Evolutionary conservation across 2,329 filamentous ascomycete species (phyloP).

Genomic region (Trichoderma breve): DNA sequence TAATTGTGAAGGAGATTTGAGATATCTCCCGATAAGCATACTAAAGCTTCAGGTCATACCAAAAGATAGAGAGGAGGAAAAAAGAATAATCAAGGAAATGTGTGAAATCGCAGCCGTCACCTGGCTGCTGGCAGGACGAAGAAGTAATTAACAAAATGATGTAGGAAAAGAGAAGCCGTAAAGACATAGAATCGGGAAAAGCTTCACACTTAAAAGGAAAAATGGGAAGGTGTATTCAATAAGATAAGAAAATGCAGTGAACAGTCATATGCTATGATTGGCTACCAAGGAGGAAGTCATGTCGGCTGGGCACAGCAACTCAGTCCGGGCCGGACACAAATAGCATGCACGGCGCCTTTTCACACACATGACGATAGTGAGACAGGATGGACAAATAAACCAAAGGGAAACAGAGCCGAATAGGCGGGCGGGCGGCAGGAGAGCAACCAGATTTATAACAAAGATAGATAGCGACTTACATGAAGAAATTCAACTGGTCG

Average conservation of each 20-base stretch:
- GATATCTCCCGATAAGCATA: not conserved
- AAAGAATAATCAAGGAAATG: not conserved
- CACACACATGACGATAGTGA: not conserved
- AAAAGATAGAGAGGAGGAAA: not conserved
- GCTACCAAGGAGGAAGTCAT: not conserved
- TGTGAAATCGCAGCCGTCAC: not conserved
- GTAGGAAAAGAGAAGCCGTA: no score
- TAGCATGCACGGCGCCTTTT: slow-evolving; percentile 7
- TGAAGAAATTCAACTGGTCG: not conserved
- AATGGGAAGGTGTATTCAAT: not conserved
- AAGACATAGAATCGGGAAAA: not conserved
- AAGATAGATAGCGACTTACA: slow-evolving; percentile 17
- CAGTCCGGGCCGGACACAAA: not conserved
- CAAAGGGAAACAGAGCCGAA: not conserved
- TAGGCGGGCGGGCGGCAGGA: not conserved
- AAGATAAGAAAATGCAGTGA: not conserved
- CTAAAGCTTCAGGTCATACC: not conserved
- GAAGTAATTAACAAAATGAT: not conserved
- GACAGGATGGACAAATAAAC: not conserved
- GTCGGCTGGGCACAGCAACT: not conserved
- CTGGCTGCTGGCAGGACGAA: not conserved
- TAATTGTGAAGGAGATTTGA: not conserved
- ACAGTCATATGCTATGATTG: not conserved
- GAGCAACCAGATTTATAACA: not conserved
- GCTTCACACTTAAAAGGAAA: not conserved